Evolutionary conservation across 2,329 filamentous ascomycete genomes (phyloP).

Genomic region (Clarireedia hainanense): DNA sequence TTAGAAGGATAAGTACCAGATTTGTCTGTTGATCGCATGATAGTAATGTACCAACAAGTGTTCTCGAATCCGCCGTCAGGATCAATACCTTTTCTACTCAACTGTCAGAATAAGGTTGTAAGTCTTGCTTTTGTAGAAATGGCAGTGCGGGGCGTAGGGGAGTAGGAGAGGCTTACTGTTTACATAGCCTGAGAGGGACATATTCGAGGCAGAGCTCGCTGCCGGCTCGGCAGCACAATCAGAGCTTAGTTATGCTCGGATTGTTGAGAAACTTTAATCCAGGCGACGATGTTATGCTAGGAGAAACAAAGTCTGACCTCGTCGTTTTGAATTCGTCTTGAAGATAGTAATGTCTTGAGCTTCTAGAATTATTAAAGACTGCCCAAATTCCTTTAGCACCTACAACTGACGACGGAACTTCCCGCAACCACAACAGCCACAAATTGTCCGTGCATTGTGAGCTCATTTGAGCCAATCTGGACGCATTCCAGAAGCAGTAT

Average conservation of each 20-base stretch:
- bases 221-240: slow-evolving; percentile 20
- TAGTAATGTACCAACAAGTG: slow-evolving; percentile 71
- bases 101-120: slow-evolving; percentile 31
- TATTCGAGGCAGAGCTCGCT: slow-evolving; percentile 23
- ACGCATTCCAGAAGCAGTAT: background rate
- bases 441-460: too few species aligned
- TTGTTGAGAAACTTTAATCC: background rate
- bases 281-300: too few species aligned
- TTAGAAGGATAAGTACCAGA: slow-evolving; percentile 41
- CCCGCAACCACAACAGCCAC: too few species aligned
- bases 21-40: slow-evolving; percentile 91
- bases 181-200: slow-evolving; percentile 46
- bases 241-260: background rate
- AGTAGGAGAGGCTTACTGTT: slow-evolving; percentile 37
- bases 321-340: too few species aligned
- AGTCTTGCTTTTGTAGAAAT: slow-evolving; percentile 18
- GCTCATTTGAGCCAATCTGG: too few species aligned
- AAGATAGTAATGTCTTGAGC: too few species aligned
- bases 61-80: slow-evolving; percentile 86
- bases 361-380: too few species aligned
- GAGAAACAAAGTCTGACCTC: too few species aligned
- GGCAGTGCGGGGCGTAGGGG: background rate
- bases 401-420: too few species aligned
- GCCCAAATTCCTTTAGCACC: too few species aligned
- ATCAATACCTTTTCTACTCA: slow-evolving; percentile 78